These are phyloP conservation scores for Xanthoconium purpureum DNA, from an alignment of 768 basidiomycete genomes.

Conservation along the genomic window DNA sequence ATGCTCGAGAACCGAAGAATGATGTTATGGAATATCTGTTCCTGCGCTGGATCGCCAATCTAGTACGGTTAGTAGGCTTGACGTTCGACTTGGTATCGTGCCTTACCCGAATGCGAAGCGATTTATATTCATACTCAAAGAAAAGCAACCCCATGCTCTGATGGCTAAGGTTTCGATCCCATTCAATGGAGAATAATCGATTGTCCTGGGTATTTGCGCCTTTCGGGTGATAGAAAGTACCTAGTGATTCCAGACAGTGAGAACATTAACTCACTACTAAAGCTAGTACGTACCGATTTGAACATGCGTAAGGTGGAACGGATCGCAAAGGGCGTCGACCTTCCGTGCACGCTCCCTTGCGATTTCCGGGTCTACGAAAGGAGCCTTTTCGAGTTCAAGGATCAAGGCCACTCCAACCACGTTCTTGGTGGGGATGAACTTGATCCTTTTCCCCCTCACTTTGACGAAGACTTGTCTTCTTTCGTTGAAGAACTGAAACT, in stretches of 20 bases:
- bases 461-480: slow-evolving; percentile 38
- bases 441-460: slow-evolving; percentile 41
- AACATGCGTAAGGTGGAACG: slow-evolving; percentile 55
- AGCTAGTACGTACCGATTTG: slow-evolving; percentile 57
- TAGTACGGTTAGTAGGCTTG: slow-evolving; percentile 21
- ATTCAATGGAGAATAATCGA: slow-evolving; percentile 69
- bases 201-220: slow-evolving; percentile 28
- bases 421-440: slow-evolving; percentile 16
- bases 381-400: slow-evolving; percentile 49
- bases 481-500: slow-evolving; percentile 45
- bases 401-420: slow-evolving; percentile 14
- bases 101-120: slow-evolving; percentile 58
- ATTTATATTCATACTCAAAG: slow-evolving; percentile 68
- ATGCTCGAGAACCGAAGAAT: slow-evolving; percentile 57
- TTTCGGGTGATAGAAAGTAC: slow-evolving; percentile 28
- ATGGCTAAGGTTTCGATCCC: slow-evolving; percentile 49
- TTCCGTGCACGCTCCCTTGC: slow-evolving; percentile 49
- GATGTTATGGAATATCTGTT: slow-evolving; percentile 49
- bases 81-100: neutral
- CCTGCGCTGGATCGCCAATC: slow-evolving; percentile 57
- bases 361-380: slow-evolving; percentile 51
- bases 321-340: slow-evolving; percentile 41
- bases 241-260: slow-evolving; percentile 9
- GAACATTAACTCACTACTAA: neutral
- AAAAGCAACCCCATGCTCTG: slow-evolving; percentile 50